Percentiles rank a stretch among this genome's conserved stretches.
phyloP scores from a whole-genome alignment of 2,329 filamentous ascomycete species.

The Pseudophaeomoniella oleicola region DNA sequence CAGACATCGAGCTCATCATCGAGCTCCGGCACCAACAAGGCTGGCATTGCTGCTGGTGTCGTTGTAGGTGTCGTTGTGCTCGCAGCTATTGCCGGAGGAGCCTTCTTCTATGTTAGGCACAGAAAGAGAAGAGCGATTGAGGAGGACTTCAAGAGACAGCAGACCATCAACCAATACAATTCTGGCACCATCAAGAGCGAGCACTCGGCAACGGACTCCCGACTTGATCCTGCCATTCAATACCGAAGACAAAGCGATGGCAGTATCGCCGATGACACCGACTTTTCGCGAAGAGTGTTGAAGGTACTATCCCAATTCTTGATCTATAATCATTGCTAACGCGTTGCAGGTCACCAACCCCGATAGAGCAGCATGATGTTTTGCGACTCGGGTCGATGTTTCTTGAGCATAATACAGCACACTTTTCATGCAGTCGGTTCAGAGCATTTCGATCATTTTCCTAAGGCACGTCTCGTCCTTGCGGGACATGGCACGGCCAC shows the following conservation, averaged over 20 bases:
- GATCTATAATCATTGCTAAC: not conserved
- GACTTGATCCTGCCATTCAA: constrained; percentile 72
- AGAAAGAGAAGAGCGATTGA: constrained; percentile 65
- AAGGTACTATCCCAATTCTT: constrained; percentile 55
- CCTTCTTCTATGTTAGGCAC: constrained; percentile 61
- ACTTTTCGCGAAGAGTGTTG: constrained; percentile 90
- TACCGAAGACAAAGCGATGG: constrained; percentile 78
- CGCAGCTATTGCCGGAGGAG: constrained; percentile 49
- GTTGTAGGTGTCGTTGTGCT: constrained; percentile 69
- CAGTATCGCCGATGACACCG: constrained; percentile 92
- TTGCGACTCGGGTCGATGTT: too few relatives aligned
- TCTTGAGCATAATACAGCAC: too few relatives aligned
- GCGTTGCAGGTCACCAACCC: not conserved
- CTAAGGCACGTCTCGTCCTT: too few relatives aligned
- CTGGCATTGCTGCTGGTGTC: constrained; percentile 72
- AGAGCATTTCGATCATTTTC: too few relatives aligned
- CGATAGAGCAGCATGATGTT: not conserved
- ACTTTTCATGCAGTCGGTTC: too few relatives aligned
- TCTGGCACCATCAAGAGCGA: constrained; percentile 46
- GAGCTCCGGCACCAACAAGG: constrained; percentile 47
- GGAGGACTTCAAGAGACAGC: constrained; percentile 70
- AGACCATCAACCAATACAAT: constrained; percentile 60
- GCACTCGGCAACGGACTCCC: constrained; percentile 62
- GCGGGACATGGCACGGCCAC: too few relatives aligned
- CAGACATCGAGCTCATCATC: constrained; percentile 12